Evolutionary conservation across 805 yeast genomes (phyloP), one percentile per base, ranked within the genome.

Genomic region (Candida insectalens): DNA sequence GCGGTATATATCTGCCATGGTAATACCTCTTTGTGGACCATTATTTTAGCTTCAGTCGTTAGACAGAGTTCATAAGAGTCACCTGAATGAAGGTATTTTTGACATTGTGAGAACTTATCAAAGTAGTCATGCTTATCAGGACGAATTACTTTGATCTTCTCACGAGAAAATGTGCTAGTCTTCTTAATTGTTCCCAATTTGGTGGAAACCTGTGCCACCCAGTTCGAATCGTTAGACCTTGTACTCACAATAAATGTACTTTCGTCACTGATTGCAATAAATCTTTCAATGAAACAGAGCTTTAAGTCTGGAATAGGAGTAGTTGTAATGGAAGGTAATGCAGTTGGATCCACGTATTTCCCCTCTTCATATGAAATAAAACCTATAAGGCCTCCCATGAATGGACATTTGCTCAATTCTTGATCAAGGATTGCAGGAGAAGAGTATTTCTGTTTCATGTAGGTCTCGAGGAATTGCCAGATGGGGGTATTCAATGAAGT

Each of bases 11-110:
- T 65, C 13, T 70, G 73, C 96, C 96, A 92, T 3, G 64, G 43
- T 8, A 77, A 47, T 6, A 53, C 17, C 4, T 21, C 42, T 5
- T 55, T 39, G 0, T 79, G 76, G 12, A 83, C 62, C 5, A 55
- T 55, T 10, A 84, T 64, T 34, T 63, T 63, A 36, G 89, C 81
- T 39, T 74, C 82, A 1, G 81, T 77, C 0, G 97, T 89, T 21
- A 92, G 64, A 51, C 98, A 92, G 12, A 92, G 66, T 52, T 92
- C 99, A 51, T 92, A 92, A 2, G 96, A 85, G 50, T 92, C 94
- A 8, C 98, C 98, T 5, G 77, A 57, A 34, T 65, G 72, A 30
- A 89, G 63, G 41, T 60, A 74, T 12, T 71, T 65, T 53, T 83
- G 89, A 51, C 95, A 84, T 31, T 62, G 37, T 0, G 61, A 47